Evolutionary conservation across 352 stramenopile species (phyloP).

Genomic region (Phytophthora podocarpi): DNA sequence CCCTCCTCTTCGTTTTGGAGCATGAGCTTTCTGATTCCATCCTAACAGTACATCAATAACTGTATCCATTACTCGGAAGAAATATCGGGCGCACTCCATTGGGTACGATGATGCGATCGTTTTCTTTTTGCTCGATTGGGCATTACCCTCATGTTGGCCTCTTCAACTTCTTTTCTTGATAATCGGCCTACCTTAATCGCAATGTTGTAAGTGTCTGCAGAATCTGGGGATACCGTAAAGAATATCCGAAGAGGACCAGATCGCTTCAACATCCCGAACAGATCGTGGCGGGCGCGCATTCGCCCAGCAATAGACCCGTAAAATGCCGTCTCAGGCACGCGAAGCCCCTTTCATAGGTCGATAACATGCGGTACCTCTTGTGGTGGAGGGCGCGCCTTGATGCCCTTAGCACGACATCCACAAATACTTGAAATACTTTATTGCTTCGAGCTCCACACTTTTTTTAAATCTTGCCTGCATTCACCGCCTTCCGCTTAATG

Average conservation of each 20-base stretch:
- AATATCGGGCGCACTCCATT: slow-evolving; percentile 32
- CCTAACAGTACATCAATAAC: slow-evolving; percentile 23
- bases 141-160: background rate
- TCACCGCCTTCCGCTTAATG: too few species aligned
- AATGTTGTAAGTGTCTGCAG: too few species aligned
- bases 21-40: slow-evolving; percentile 8
- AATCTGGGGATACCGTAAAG: slow-evolving; percentile 35
- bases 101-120: slow-evolving; percentile 14
- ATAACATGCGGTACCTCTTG: too few species aligned
- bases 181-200: too few species aligned
- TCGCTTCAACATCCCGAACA: slow-evolving; percentile 27
- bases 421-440: too few species aligned
- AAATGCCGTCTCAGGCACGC: slow-evolving; percentile 6
- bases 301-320: slow-evolving; percentile 23
- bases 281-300: slow-evolving; percentile 16
- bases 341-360: slow-evolving; percentile 19
- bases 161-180: too few species aligned
- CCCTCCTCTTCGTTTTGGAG: slow-evolving; percentile 13
- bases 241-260: slow-evolving; percentile 33
- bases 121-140: too few species aligned
- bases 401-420: too few species aligned
- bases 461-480: too few species aligned
- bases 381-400: too few species aligned
- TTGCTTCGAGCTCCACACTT: too few species aligned
- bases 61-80: slow-evolving; percentile 19